Evolutionary conservation across 2,329 filamentous ascomycete species (phyloP), one percentile per base, ranked within the genome.

Genomic region (Trichoderma koningii): DNA sequence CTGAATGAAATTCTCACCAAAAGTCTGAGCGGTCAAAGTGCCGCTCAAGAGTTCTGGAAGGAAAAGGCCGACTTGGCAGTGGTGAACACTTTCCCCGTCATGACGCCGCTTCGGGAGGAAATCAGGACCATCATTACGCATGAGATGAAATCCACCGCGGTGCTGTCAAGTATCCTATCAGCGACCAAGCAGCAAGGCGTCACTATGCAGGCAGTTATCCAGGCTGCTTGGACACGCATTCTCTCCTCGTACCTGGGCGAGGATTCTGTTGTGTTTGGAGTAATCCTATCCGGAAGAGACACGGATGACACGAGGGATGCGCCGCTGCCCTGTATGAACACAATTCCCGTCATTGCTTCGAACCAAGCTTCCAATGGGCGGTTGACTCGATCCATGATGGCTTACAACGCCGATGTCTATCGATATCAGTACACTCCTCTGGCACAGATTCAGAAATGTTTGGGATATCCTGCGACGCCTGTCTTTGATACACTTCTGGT

Each of bases 401-500:
- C 79, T 0, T 85, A 85, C 55, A 93, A 90, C 71, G 81, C 84
- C 0, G 77, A 80, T 5, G 77, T 93, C 1, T 84, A 89, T 55
- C 87, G 87, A 66, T 81, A 92, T 71, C 91, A 95, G 68, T 89
- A 89, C 70, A 86, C 86, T 0, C 86, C 92, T 0, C 79, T 97
- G 7, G 81, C 83, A 3, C 85, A 86, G 34, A 88, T 96, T 10
- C 91, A 96, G 70, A 86, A 84, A 56, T 89, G 88, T 83, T 81
- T 91, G 19, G 88, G 87, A 0, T 82, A 85, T 65, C 80, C 88
- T 0, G 85, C 89, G 26, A 82, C 85, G 7, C 79, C 83, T 0
- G 80, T 95, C 0, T 97, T 97, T 70, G 93, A 97, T 72, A 94
- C 92, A 0, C 81, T 97, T 1, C 86, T 97, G 66, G 89, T 92